These are phyloP conservation scores for Hanseniaspora meyeri DNA, from an alignment of 805 yeast genomes.

Conservation along the genomic window DNA sequence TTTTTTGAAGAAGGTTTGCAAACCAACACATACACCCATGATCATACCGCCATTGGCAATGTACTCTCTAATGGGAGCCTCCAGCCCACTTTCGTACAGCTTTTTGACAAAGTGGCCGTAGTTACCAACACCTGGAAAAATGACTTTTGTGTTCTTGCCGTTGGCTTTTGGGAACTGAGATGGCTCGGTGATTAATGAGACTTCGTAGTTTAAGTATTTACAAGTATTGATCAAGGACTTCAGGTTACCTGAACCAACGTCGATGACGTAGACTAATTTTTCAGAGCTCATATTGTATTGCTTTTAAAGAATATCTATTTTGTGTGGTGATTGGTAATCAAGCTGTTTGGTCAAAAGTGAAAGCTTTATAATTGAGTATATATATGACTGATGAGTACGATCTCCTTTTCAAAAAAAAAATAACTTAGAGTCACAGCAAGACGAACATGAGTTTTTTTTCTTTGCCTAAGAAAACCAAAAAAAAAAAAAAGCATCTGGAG, in stretches of 20 bases:
- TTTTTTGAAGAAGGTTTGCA: constrained; percentile 67
- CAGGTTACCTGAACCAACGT: constrained; percentile 87
- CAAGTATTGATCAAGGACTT: constrained; percentile 84
- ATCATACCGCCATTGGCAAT: constrained; percentile 68
- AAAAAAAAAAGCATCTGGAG: too few species aligned
- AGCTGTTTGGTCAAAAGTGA: too few species aligned
- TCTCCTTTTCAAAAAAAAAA: too few species aligned
- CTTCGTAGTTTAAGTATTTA: constrained; percentile 59
- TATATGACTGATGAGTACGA: too few species aligned
- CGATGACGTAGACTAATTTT: constrained; percentile 49
- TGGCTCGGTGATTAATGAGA: constrained; percentile 42
- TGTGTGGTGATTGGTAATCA: too few species aligned
- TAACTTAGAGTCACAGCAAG: too few species aligned
- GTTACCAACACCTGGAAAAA: constrained; percentile 96
- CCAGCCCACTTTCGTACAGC: constrained; percentile 48
- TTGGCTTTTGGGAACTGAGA: constrained; percentile 40
- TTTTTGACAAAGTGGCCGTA: constrained; percentile 85
- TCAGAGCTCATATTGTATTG: neutral
- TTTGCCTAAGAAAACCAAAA: too few species aligned
- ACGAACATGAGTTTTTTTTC: neutral
- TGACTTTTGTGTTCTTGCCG: constrained; percentile 41
- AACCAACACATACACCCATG: constrained; percentile 96
- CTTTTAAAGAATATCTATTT: too few species aligned
- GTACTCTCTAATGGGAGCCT: constrained; percentile 52
- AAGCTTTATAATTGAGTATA: too few species aligned